Conservation (phyloP, 805 yeast genomes). For the Lipomyces kockii region DNA sequence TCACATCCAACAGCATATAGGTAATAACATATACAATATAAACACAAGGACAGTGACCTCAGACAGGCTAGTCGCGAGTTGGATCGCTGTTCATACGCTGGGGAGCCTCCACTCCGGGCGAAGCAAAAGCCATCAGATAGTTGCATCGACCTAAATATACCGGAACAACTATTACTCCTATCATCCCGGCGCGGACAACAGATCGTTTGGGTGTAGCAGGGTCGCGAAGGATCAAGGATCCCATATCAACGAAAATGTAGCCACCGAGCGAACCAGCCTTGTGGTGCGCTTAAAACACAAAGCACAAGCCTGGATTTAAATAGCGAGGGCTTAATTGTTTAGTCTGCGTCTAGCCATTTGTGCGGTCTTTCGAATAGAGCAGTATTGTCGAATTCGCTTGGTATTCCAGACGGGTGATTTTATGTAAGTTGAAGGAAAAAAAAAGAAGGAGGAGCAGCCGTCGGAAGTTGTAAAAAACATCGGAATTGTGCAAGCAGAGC, state of each 20-base stretch:
- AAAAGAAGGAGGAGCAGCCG: background rate
- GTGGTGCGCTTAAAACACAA: slow-evolving; percentile 12
- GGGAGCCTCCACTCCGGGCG: no score
- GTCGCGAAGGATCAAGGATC: background rate
- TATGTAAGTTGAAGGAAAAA: slow-evolving; percentile 22
- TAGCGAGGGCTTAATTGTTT: slow-evolving; percentile 19
- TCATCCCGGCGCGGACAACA: background rate
- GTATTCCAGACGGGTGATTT: slow-evolving; percentile 36
- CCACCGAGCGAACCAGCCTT: slow-evolving; percentile 37
- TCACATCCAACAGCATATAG: no score
- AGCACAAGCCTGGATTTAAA: slow-evolving; percentile 29
- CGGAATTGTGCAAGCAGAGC: background rate
- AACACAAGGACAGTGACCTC: background rate
- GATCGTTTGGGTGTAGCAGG: background rate
- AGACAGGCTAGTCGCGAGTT: background rate
- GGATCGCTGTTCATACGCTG: no score
- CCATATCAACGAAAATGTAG: slow-evolving; percentile 16
- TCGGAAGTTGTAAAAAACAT: background rate
- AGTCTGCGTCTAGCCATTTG: slow-evolving; percentile 38
- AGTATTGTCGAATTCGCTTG: slow-evolving; percentile 30
- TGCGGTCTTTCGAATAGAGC: slow-evolving; percentile 32
- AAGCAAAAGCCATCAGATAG: no score
- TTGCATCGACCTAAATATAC: no score
- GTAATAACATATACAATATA: background rate
- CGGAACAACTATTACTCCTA: no score